Base-by-base conservation (phyloP, 139 green algal species). In the Microglena sp. region DNA sequence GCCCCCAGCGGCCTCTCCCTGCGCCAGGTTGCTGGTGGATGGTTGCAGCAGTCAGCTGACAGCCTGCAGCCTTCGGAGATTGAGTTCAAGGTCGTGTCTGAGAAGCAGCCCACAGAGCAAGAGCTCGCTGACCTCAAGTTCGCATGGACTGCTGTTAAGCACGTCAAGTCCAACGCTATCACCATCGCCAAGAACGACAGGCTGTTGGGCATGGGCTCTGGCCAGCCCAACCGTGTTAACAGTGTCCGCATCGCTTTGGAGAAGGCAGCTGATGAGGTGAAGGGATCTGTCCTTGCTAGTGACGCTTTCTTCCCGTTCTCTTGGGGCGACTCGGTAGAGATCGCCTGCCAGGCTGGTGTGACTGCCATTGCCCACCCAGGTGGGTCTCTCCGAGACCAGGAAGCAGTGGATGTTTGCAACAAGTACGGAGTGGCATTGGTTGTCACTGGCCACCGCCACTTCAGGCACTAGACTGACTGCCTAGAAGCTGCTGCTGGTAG, bases 231-330 rank as follows among this genome's bases (percentile, higher is more conserved):
- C 84, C 84, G 94, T 8, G 92, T 97, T 8, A 97, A 97, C 70
- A 88, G 3, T 56, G 55, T 68, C 26, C 40, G 50, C 28, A 40
- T 74, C 43, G 66, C 66, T 24, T 18, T 60, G 35, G 24, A 62
- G 33, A 90, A 67, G 8, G 55, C 55, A 45, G 26, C 27, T 40
- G 26, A 27, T n/a, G 27, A 62, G 18, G 50, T 59, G 21, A 68
- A 96, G 82, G 93, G 90, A 18, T 77, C 86, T 1, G 93, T 93
- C 45, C 78, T 99, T 22, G 94, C 94, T 8, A 89, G 70, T 22
- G 94, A 99, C 62, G 94, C 94, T 2, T 99, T 99, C 78, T 99
- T 99, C 81, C 94, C 94, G 40, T 99, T 99, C 77, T 88, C 87
- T 5, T 97, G 93, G 90, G 78, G 78, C 53, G 93, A 99, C 79